Evolutionary conservation across 1,284 basidiomycete genomes (phyloP), one percentile per base, ranked within the genome.

Genomic region (Austroboletus novae-zelandiae): DNA sequence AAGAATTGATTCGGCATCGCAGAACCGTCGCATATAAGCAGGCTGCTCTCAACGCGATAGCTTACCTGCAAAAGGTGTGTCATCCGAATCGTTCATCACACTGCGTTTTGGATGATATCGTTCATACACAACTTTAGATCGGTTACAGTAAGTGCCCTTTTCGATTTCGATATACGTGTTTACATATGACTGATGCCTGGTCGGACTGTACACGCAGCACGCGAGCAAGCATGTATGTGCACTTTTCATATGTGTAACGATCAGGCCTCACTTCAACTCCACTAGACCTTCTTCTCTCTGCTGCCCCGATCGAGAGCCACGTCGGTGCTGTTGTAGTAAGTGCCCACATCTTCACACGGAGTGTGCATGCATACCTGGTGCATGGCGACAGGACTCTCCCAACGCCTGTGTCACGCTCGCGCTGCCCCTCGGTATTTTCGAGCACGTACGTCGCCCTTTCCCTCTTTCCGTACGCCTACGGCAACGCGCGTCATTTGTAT

Each of bases 11-110:
- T 29, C 23, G 29, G 20, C 25, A 27, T 29, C 32, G 6, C 45
- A 86, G 83, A 1, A 83, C 86, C 15, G 84, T 87, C 8, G 86
- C 87, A 4, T 90, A 87, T 66, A 89, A 89, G 63, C 86, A 89
- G 62, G 89, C 89, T 7, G 85, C 87, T 0, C 69, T 88, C 47
- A 89, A 89, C 56, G 79, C 84, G 7, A 91, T 92, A 54, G 76
- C 79, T 3, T 91, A 91, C 65, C 71, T 91, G 37, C 74, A 82
- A 73, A 90, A 91, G 75, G 84, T 81, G 45, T 34, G 83, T 79
- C 49, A 31, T 34, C 43, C 5, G 39, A 23, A 5, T 6, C n/a
- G 1, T 2, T 5, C 5, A 15, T 17, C 3, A 30, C 3, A 9
- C 4, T 39, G 14, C 9, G 1, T 4, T 35, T 20, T 4, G 27